Evolutionary conservation across 75 land plant species (phyloP), one percentile per base, ranked within the genome.

Genomic region (Sequoia sempervirens): DNA sequence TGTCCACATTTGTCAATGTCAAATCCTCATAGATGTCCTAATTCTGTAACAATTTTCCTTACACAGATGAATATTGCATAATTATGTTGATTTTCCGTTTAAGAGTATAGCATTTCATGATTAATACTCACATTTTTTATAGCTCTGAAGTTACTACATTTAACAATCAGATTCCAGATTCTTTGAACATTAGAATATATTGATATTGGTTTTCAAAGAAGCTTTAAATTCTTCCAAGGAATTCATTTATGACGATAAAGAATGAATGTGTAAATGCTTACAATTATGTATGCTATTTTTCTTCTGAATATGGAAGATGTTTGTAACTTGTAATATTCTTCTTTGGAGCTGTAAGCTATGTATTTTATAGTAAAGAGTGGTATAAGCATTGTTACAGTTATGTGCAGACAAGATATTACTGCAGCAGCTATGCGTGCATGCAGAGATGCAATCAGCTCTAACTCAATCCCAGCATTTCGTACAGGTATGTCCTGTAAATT

Each of bases 401-500:
- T 23, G 47, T 41, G 76, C 88, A 96, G 98, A 86, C 98, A 96
- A 85, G 94, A 96, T 87, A 87, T 96, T 58, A 96, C 98, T 17
- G 86, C 88, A 41, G 98, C 98, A 38, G 98, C 98, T 13, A 89
- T 95, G 89, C 84, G 97, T 70, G 95, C 98, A 34, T 95, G 98
- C 86, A 92, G 87, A 82, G 93, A 96, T 87, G 98, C 98, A n/a
- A 96, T 95, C 58, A 83, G 91, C 73, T 93, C 96, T 56, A 96
- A 94, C 84, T 96, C 96, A 11, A 96, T 96, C 75, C 98, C 98
- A 43, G 98, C 98, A 20, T 96, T 96, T 80, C 89, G 98, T 20
- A 88, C 89, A 89, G 98, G 98, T 96, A 46, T 46, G 36, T 50
- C 69, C 82, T 11, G 26, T 58, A 34, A 46, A 81, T 26, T 81